Evolutionary conservation across 345 rosid genomes (phyloP).

Genomic region (Linum usitatissimum): DNA sequence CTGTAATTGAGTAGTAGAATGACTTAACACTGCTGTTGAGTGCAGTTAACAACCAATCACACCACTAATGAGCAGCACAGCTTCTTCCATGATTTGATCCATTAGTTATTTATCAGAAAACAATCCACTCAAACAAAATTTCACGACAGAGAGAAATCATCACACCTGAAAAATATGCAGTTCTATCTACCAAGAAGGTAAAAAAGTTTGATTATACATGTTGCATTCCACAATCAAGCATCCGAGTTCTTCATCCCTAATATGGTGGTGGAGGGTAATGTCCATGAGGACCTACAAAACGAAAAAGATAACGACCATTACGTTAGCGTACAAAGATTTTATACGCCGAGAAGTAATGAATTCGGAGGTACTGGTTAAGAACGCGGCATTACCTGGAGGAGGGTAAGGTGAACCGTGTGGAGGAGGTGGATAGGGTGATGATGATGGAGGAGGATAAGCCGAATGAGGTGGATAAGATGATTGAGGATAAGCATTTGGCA

Average conservation of each 20-base stretch:
- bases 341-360: neutral
- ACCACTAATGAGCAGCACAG: neutral
- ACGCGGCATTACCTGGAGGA: conserved; percentile 37
- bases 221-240: neutral
- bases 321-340: neutral
- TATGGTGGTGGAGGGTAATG: conserved; percentile 50
- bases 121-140: neutral
- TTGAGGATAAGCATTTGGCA: conserved; percentile 15
- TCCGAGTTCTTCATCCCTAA: conserved; percentile 12
- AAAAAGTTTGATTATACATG: neutral
- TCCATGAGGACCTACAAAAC: conserved; percentile 44
- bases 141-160: neutral
- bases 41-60: neutral
- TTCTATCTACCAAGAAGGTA: neutral
- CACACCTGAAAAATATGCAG: neutral
- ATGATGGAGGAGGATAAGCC: conserved; percentile 18
- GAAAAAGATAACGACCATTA: neutral
- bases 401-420: conserved; percentile 37
- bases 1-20: neutral
- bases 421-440: conserved; percentile 14
- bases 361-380: neutral
- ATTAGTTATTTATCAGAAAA: neutral
- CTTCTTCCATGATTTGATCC: neutral
- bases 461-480: conserved; percentile 17
- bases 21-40: neutral